Conservation (phyloP, 495 filamentous ascomycete species). For the Penicillium riverlandense region DNA sequence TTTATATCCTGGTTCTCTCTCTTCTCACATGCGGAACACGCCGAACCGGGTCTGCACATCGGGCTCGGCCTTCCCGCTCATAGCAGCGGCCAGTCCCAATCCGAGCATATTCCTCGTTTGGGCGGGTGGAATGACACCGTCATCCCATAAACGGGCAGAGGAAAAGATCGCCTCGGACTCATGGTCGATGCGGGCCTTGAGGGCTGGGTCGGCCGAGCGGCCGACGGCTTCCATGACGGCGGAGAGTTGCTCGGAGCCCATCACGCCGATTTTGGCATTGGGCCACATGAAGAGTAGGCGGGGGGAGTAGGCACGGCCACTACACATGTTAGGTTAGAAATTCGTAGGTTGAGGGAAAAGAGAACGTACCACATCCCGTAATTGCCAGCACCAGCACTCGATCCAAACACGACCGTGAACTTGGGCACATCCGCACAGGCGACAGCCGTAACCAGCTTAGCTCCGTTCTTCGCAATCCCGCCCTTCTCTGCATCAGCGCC, state of each 20-base stretch:
- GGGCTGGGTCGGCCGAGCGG: constrained; percentile 68
- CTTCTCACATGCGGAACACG: constrained; percentile 83
- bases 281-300: constrained; percentile 97
- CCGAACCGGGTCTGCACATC: constrained; percentile 73
- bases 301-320: constrained; percentile 89
- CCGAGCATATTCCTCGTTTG: constrained; percentile 83
- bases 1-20: neutral
- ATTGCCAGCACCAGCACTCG: constrained; percentile 65
- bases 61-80: constrained; percentile 55
- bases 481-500: constrained; percentile 86
- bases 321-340: constrained; percentile 14
- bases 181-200: constrained; percentile 78
- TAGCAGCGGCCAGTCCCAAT: constrained; percentile 69
- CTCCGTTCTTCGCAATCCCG: constrained; percentile 96
- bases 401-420: constrained; percentile 90
- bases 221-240: constrained; percentile 94
- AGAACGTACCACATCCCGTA: constrained; percentile 72
- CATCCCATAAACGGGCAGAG: constrained; percentile 88
- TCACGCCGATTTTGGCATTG: constrained; percentile 88
- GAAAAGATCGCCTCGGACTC: constrained; percentile 89
- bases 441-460: constrained; percentile 93
- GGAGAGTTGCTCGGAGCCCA: constrained; percentile 90
- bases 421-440: constrained; percentile 94
- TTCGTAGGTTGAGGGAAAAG: neutral
- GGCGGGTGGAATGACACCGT: constrained; percentile 84